Evolutionary conservation across 495 filamentous ascomycete species (phyloP).

Genomic region (Darksidea phi): DNA sequence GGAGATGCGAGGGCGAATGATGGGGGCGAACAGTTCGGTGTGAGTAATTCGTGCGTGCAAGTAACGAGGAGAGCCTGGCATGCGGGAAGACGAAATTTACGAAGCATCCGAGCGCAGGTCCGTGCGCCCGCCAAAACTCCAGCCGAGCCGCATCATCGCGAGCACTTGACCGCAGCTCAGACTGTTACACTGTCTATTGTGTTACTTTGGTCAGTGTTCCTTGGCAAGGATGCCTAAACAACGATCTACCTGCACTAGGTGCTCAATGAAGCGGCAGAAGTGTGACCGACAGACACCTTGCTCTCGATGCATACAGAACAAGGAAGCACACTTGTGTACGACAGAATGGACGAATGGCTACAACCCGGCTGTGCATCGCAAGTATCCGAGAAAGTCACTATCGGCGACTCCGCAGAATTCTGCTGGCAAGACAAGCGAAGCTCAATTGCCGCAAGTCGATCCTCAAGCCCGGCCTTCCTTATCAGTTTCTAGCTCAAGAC

Average conservation of each 20-base stretch:
- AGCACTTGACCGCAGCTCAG: too few species aligned
- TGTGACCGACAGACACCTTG: constrained; percentile 30
- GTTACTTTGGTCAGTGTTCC: too few species aligned
- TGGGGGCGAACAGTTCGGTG: background rate
- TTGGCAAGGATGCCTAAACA: constrained; percentile 20
- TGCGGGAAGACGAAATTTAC: background rate
- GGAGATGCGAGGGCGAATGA: background rate
- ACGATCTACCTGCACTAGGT: constrained; percentile 24
- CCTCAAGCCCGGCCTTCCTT: too few species aligned
- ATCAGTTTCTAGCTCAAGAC: background rate
- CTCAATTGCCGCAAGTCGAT: too few species aligned
- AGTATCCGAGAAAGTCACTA: constrained; percentile 21
- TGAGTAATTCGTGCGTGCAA: background rate
- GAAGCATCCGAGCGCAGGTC: too few species aligned
- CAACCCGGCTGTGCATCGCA: constrained; percentile 28
- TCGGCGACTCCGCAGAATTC: background rate
- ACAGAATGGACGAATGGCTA: constrained; percentile 32
- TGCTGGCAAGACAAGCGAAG: too few species aligned
- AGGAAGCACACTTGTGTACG: constrained; percentile 27
- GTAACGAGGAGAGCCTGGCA: background rate
- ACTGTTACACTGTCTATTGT: background rate
- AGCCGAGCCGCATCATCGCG: too few species aligned
- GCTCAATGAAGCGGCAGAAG: constrained; percentile 29
- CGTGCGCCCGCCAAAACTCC: too few species aligned
- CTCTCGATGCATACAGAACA: constrained; percentile 26